phyloP scores from a whole-genome alignment of 805 yeast genomes.

The Nakazawaea wyomingensis region DNA sequence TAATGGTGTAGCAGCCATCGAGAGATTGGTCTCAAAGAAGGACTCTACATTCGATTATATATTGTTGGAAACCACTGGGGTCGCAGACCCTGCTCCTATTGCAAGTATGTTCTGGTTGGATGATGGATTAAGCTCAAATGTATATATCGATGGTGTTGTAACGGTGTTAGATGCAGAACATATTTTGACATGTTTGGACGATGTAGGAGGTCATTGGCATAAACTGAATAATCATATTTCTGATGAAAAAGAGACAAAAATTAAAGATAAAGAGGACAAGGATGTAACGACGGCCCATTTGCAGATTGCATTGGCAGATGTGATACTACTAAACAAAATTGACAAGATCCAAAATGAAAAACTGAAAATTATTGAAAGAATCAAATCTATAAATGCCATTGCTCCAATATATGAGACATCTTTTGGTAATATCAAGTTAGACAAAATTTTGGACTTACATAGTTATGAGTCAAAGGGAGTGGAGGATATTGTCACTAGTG shows the following conservation, averaged over 20 bases:
- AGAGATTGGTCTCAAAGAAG: slow-evolving; percentile 68
- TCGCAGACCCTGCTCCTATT: slow-evolving; percentile 97
- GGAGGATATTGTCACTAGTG: slow-evolving; percentile 2
- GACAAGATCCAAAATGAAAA: slow-evolving; percentile 42
- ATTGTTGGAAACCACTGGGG: slow-evolving; percentile 89
- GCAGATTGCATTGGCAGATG: slow-evolving; percentile 89
- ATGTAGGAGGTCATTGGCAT: slow-evolving; percentile 70
- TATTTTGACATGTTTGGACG: slow-evolving; percentile 61
- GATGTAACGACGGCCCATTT: slow-evolving; percentile 78
- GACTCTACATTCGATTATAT: slow-evolving; percentile 81
- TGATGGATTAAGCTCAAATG: slow-evolving; percentile 76
- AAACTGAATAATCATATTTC: slow-evolving; percentile 27
- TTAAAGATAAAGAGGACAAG: slow-evolving; percentile 24
- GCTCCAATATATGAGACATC: slow-evolving; percentile 65
- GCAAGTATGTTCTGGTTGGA: slow-evolving; percentile 98
- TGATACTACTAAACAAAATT: slow-evolving; percentile 69
- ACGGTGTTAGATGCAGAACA: slow-evolving; percentile 80
- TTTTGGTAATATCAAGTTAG: slow-evolving; percentile 71
- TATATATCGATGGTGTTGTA: slow-evolving; percentile 86
- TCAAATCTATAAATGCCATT: slow-evolving; percentile 53
- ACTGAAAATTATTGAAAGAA: slow-evolving; percentile 22
- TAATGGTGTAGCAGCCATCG: slow-evolving; percentile 92
- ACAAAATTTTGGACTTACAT: slow-evolving; percentile 66
- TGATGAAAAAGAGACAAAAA: slow-evolving; percentile 26
- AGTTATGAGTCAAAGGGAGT: slow-evolving; percentile 55